Percentiles rank a stretch among this genome's conserved stretches.
Evolutionary conservation across 345 rosid species (phyloP).

Genomic region (Camelina hispida): DNA sequence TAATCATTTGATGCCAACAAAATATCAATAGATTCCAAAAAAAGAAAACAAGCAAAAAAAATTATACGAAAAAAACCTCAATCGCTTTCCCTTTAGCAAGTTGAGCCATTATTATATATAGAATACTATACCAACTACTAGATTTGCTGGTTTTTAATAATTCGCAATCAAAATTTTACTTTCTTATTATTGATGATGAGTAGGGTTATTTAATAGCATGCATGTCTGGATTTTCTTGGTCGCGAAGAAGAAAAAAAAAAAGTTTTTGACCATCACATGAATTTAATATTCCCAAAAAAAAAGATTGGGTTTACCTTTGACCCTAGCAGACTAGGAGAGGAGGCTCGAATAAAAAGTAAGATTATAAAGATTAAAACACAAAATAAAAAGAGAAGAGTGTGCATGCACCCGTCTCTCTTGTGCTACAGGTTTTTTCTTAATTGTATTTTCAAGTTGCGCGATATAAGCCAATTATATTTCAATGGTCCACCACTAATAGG

Average conservation of each 20-base stretch:
- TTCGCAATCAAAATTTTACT: slow-evolving; percentile 17
- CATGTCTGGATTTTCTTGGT: slow-evolving; percentile 33
- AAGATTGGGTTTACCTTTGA: slow-evolving; percentile 20
- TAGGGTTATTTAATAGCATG: slow-evolving; percentile 29
- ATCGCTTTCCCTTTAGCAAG: slow-evolving; percentile 22
- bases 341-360: slow-evolving; percentile 23
- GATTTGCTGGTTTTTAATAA: slow-evolving; percentile 19
- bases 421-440: slow-evolving; percentile 6
- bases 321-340: slow-evolving; percentile 36
- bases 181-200: background rate
- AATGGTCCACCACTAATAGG: slow-evolving; percentile 33
- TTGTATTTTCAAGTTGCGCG: slow-evolving; percentile 34
- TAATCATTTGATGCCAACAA: background rate
- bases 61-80: background rate
- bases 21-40: background rate
- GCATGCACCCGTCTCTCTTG: slow-evolving; percentile 43
- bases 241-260: slow-evolving; percentile 2
- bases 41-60: background rate
- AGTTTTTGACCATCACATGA: slow-evolving; percentile 11
- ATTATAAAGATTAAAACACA: slow-evolving; percentile 18
- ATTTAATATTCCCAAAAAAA: background rate
- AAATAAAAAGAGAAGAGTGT: slow-evolving; percentile 29
- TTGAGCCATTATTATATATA: slow-evolving; percentile 20
- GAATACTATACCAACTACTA: slow-evolving; percentile 27
- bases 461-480: slow-evolving; percentile 31